Percentiles rank a stretch among this genome's conserved stretches.
Evolutionary conservation across 169 alveolate species (phyloP).

Genomic region (Cyclospora cayetanensis): DNA sequence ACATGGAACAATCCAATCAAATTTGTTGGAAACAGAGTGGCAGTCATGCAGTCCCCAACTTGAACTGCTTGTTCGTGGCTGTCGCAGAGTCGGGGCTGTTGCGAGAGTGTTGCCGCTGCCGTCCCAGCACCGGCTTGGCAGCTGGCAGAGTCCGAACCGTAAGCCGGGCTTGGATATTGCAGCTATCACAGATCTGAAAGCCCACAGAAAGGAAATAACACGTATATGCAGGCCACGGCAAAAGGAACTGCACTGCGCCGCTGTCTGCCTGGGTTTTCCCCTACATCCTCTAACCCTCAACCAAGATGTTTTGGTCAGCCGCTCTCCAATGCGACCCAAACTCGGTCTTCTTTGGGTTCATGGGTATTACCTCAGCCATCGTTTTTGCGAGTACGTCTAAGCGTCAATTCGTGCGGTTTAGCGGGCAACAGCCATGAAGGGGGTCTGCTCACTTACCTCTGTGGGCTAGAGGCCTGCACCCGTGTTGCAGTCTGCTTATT

Average conservation of each 20-base stretch:
- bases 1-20: too few species aligned
- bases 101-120: not conserved
- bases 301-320: constrained; percentile 69
- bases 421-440: not conserved
- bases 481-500: too few species aligned
- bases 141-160: not conserved
- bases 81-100: too few species aligned
- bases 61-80: too few species aligned
- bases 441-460: not conserved
- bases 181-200: not conserved
- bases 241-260: not conserved
- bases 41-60: too few species aligned
- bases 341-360: constrained; percentile 97
- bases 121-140: not conserved
- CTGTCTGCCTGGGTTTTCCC: not conserved
- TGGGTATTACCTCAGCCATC: constrained; percentile 98
- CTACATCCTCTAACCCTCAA: not conserved
- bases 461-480: not conserved
- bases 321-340: constrained; percentile 90
- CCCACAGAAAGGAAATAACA: too few species aligned
- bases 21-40: too few species aligned
- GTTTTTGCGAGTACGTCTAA: constrained; percentile 94
- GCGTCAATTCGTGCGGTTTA: not conserved
- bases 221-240: not conserved
- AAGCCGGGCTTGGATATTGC: not conserved